phyloP scores from a whole-genome alignment of 139 green algal genomes.

The Coelastrella sp. region DNA sequence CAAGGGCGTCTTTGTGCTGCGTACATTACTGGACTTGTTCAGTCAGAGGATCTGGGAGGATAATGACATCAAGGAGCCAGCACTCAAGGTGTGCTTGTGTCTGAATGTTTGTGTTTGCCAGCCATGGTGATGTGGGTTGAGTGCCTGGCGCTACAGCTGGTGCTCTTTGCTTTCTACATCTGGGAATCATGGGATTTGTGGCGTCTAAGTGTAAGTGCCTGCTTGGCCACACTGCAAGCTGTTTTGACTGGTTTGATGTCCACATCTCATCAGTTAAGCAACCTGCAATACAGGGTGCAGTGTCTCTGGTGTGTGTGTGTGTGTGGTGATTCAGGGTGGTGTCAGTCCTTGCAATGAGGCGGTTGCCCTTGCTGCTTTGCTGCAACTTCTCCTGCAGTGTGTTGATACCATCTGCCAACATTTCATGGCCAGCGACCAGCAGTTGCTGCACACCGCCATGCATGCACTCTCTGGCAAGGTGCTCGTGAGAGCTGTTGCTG shows the following conservation, averaged over 20 bases:
- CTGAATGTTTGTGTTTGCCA: background rate
- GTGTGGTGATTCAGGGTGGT: too few species aligned
- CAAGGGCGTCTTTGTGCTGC: constrained; percentile 38
- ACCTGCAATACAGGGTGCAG: too few species aligned
- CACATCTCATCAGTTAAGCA: too few species aligned
- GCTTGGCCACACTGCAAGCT: too few species aligned
- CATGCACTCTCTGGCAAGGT: constrained; percentile 39
- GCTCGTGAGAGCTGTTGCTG: constrained; percentile 22
- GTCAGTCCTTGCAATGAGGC: too few species aligned
- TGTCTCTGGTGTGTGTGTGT: too few species aligned
- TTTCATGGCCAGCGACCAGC: constrained; percentile 22
- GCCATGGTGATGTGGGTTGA: background rate
- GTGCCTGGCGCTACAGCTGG: background rate
- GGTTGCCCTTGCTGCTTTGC: too few species aligned
- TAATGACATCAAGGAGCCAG: background rate
- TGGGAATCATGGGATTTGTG: too few species aligned
- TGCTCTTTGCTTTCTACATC: background rate
- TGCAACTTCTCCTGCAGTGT: background rate
- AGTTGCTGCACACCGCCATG: constrained; percentile 9
- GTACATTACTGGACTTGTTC: constrained; percentile 29
- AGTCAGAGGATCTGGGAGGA: constrained; percentile 44
- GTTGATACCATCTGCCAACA: constrained; percentile 47
- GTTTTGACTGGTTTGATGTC: too few species aligned
- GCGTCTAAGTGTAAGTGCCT: too few species aligned
- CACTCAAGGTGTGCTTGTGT: background rate